Conservation (phyloP, 176 grass and related monocot genomes). For the maize (Zea mays) region DNA sequence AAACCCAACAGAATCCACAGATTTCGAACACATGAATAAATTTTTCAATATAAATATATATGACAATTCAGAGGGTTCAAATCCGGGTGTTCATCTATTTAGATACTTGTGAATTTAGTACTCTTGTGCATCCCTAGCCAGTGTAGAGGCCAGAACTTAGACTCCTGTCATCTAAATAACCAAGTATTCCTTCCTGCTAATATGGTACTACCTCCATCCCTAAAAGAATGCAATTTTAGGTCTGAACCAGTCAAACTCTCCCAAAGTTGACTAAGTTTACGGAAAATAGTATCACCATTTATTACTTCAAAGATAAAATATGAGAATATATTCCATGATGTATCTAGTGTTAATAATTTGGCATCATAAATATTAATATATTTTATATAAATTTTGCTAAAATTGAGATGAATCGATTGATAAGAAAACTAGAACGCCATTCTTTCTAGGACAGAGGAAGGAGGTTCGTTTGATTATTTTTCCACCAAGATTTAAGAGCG, state of each 20-base stretch:
- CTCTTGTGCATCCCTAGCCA: background rate
- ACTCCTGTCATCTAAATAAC: background rate
- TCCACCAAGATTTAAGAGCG: background rate
- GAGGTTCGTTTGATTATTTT: slow-evolving; percentile 7
- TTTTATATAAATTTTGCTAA: background rate
- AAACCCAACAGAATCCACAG: too few relatives aligned
- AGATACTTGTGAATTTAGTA: background rate
- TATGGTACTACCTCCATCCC: background rate
- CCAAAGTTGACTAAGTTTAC: background rate
- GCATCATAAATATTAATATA: background rate
- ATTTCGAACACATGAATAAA: too few relatives aligned
- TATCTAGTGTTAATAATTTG: background rate
- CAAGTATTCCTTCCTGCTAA: background rate
- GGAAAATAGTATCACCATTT: background rate
- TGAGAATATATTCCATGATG: background rate
- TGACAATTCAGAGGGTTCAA: background rate
- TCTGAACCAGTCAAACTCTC: background rate
- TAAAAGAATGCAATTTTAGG: background rate
- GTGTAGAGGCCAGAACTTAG: background rate
- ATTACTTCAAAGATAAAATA: background rate
- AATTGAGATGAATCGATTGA: background rate
- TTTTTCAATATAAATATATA: too few relatives aligned
- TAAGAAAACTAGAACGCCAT: background rate
- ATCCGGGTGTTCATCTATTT: background rate
- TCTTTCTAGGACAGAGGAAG: background rate